These are phyloP conservation scores for Exophiala lecanii-corni DNA, from an alignment of 2,329 filamentous ascomycete genomes.

Conservation along the genomic window DNA sequence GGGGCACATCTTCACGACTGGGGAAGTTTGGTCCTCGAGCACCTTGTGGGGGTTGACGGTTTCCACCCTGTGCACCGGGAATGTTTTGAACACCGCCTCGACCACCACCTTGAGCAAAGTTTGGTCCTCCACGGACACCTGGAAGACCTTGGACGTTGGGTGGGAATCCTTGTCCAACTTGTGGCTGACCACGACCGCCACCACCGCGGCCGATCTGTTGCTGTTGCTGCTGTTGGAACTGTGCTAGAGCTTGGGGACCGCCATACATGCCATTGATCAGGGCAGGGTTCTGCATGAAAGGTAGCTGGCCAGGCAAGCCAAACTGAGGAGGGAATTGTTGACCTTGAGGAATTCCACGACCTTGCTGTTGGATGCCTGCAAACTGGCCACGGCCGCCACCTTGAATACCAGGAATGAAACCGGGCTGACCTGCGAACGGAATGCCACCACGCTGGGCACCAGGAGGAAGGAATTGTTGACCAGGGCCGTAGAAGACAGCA, in stretches of 20 bases:
- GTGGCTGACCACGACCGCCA: slow-evolving; percentile 64
- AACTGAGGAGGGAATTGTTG: slow-evolving; percentile 88
- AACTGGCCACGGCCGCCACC: slow-evolving; percentile 83
- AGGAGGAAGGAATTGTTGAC: slow-evolving; percentile 42
- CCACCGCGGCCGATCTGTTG: slow-evolving; percentile 62
- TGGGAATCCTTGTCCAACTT: slow-evolving; percentile 67
- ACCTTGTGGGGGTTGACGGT: slow-evolving; percentile 36
- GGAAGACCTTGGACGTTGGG: slow-evolving; percentile 58
- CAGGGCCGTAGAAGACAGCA: slow-evolving; percentile 86
- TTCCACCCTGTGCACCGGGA: slow-evolving; percentile 36
- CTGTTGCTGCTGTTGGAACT: slow-evolving; percentile 69
- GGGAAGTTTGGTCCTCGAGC: slow-evolving; percentile 39
- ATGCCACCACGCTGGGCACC: slow-evolving; percentile 55
- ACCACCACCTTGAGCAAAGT: slow-evolving; percentile 38
- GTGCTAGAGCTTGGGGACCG: slow-evolving; percentile 34
- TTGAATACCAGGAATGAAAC: slow-evolving; percentile 59
- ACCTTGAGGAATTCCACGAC: slow-evolving; percentile 73
- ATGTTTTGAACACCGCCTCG: slow-evolving; percentile 42
- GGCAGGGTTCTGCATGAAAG: slow-evolving; percentile 57
- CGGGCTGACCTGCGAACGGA: slow-evolving; percentile 54
- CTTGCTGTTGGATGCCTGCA: slow-evolving; percentile 73
- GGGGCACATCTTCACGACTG: slow-evolving; percentile 33
- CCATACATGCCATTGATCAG: slow-evolving; percentile 70
- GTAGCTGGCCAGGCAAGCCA: slow-evolving; percentile 68
- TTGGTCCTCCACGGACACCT: slow-evolving; percentile 43